phyloP scores from a whole-genome alignment of 441 rosid genomes.

The Pelargonium myrrhifolium region DNA sequence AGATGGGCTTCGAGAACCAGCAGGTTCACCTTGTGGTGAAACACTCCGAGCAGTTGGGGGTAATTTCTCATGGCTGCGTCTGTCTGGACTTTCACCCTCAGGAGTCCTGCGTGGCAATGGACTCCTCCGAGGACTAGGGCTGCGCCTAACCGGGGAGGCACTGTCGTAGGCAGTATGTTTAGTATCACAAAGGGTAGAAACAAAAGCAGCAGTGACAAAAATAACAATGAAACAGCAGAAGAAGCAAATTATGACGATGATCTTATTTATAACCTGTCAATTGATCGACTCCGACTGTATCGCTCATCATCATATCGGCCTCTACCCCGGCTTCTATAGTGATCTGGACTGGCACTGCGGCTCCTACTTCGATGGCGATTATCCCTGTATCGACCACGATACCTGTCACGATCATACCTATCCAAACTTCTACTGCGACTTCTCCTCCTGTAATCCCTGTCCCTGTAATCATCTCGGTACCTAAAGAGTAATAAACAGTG shows the following conservation, averaged over 20 bases:
- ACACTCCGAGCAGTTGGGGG: constrained; percentile 39
- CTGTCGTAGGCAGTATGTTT: background rate
- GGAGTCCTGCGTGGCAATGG: constrained; percentile 32
- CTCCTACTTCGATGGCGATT: constrained; percentile 41
- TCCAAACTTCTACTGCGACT: constrained; percentile 56
- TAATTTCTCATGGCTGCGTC: constrained; percentile 26
- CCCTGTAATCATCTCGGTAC: constrained; percentile 41
- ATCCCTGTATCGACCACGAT: constrained; percentile 46
- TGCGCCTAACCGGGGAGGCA: constrained; percentile 26
- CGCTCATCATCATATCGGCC: constrained; percentile 45
- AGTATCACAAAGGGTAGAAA: background rate
- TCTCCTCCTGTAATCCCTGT: constrained; percentile 37
- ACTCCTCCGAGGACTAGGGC: constrained; percentile 38
- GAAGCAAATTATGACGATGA: background rate
- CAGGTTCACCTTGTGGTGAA: constrained; percentile 32
- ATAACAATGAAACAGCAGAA: background rate
- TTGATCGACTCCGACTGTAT: constrained; percentile 35
- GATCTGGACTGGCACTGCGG: constrained; percentile 50
- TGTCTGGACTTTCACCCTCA: constrained; percentile 31
- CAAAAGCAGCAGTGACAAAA: background rate
- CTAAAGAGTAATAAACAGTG: constrained; percentile 19
- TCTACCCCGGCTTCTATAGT: constrained; percentile 32
- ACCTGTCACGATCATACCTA: constrained; percentile 39
- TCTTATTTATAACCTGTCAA: constrained; percentile 29
- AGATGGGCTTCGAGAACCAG: constrained; percentile 43